Evolutionary conservation across 1,139 yeast genomes (phyloP).

Genomic region (Yamadazyma songkhlaensis): DNA sequence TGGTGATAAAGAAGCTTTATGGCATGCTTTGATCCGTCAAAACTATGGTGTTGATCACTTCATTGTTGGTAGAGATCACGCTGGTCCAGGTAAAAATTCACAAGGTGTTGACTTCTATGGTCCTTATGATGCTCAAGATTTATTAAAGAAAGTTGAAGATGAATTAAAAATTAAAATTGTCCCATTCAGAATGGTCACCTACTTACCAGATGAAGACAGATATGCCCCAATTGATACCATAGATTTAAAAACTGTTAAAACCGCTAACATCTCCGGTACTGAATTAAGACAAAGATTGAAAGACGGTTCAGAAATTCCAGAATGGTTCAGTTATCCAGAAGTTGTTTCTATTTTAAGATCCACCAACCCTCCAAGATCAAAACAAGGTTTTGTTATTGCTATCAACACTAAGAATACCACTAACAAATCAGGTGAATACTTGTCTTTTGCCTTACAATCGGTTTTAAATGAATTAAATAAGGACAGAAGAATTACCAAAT

Average conservation of each 20-base stretch:
- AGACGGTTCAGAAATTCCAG: slow-evolving; percentile 87
- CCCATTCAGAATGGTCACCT: slow-evolving; percentile 96
- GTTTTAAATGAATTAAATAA: slow-evolving; percentile 88
- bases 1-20: slow-evolving; percentile 96
- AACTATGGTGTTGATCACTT: slow-evolving; percentile 97
- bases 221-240: slow-evolving; percentile 95
- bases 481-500: slow-evolving; percentile 77
- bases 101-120: slow-evolving; percentile 94
- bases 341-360: slow-evolving; percentile 89
- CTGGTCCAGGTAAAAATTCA: slow-evolving; percentile 95
- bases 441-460: slow-evolving; percentile 83
- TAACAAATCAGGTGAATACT: slow-evolving; percentile 39
- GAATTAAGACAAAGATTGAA: slow-evolving; percentile 86
- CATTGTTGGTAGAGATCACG: slow-evolving; percentile 97
- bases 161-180: slow-evolving; percentile 84
- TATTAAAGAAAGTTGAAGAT: slow-evolving; percentile 69
- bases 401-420: slow-evolving; percentile 29
- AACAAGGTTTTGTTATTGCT: slow-evolving; percentile 81
- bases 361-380: slow-evolving; percentile 86
- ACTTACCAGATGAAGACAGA: slow-evolving; percentile 91
- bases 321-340: slow-evolving; percentile 97
- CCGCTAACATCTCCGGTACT: slow-evolving; percentile 93
- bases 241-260: slow-evolving; percentile 66
- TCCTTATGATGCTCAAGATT: slow-evolving; percentile 93
- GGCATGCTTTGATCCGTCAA: slow-evolving; percentile 97